Base-by-base conservation (phyloP, 2,329 filamentous ascomycete genomes). In the Lojkania enalia region DNA sequence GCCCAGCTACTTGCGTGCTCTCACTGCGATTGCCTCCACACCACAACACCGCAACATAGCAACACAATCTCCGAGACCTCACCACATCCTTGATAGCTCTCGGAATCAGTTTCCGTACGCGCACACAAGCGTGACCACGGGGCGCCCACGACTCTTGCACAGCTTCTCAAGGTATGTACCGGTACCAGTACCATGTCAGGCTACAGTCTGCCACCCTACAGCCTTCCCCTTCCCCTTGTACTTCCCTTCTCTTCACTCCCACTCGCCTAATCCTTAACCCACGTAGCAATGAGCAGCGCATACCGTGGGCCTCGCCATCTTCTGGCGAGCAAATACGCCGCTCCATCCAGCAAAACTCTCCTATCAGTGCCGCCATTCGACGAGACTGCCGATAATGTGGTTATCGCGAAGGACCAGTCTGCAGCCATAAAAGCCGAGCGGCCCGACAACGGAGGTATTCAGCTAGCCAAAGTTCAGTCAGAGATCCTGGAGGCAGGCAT, bases 381-480 rank as follows among this genome's bases (percentile, higher is more conserved):
- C n/a, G 23, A 7, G 7, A 7, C 23, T n/a, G 23, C 23, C n/a
- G 23, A 27, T n/a, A 27, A 7, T 7, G 23, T n/a, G 7, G 7
- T 27, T 7, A n/a, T n/a, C n/a, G n/a, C 23, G 7, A 27, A 27
- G 23, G 23, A 27, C 23, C 23, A 27, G n/a, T 7, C n/a, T 27
- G 23, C 23, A 7, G 23, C 23, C n/a, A n/a, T n/a, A 7, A 27
- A 27, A 7, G n/a, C 23, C 23, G 23, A 27, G 23, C 7, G 16
- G 9, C 19, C 18, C 13, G 29, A 43, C 23, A 53, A 57, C 30
- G 5, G 49, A 1, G 52, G 49, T 37, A 48, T 52, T 1, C 45
- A 63, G 44, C 57, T 67, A 9, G 61, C 61, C 12, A 44, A 61
- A 12, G 50, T 52, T 2, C 58, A 60, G 39, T 48, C 48, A 5